Evolutionary conservation across 371 early-diverging fungal species (phyloP).

Genomic region (Mucor mucedo): DNA sequence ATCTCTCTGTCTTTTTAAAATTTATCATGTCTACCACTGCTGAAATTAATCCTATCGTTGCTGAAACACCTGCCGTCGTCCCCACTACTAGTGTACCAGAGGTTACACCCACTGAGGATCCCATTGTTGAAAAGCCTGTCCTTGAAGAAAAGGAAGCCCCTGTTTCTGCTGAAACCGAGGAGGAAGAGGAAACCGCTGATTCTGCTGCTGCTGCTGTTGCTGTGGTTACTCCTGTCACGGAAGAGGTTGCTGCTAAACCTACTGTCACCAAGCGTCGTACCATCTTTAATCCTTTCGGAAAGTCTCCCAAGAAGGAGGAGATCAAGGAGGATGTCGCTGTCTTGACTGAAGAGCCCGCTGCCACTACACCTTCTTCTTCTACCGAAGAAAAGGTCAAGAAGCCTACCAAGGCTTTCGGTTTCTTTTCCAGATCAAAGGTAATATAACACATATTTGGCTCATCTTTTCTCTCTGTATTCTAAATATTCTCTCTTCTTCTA

Average conservation of each 20-base stretch:
- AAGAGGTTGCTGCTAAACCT: slow-evolving; percentile 18
- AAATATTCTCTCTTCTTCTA: not conserved
- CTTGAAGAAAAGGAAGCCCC: not conserved
- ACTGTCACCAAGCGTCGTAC: slow-evolving; percentile 32
- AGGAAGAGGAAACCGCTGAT: not conserved
- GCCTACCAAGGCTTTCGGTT: slow-evolving; percentile 22
- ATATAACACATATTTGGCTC: not conserved
- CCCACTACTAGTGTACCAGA: slow-evolving; percentile 4
- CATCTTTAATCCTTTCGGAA: slow-evolving; percentile 38
- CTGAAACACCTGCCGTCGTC: slow-evolving; percentile 1
- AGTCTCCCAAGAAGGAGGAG: slow-evolving; percentile 32
- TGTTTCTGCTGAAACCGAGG: slow-evolving; percentile 2
- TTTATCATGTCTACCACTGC: slow-evolving; percentile 8
- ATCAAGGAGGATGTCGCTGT: not conserved
- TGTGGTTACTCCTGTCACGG: not conserved
- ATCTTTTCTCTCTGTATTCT: not conserved
- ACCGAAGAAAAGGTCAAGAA: slow-evolving; percentile 33
- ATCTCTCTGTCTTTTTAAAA: not conserved
- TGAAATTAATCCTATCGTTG: slow-evolving; percentile 11
- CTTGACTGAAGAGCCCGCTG: slow-evolving; percentile 1
- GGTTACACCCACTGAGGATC: not conserved
- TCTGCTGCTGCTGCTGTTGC: not conserved
- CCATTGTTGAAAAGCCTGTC: slow-evolving; percentile 2
- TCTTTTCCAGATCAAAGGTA: slow-evolving; percentile 37
- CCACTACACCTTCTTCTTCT: not conserved